These are phyloP conservation scores for Flagelloscypha sp. DNA, from an alignment of 768 basidiomycete species.

Conservation along the genomic window DNA sequence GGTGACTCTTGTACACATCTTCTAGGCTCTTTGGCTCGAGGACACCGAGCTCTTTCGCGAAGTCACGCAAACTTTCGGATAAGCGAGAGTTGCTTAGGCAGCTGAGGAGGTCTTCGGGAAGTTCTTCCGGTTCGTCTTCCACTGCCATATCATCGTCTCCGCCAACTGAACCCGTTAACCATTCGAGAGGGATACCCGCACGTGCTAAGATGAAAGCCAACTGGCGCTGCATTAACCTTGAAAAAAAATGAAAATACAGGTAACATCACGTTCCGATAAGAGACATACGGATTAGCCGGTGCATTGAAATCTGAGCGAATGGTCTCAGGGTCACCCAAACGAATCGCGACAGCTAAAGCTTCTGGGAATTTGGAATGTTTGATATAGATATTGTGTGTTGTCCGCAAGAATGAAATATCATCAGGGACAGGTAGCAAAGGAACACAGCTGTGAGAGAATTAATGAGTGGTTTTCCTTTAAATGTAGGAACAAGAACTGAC, in stretches of 20 bases:
- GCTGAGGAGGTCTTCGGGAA: constrained; percentile 75
- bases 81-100: constrained; percentile 83
- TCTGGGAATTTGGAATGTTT: constrained; percentile 85
- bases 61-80: constrained; percentile 77
- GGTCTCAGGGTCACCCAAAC: constrained; percentile 71
- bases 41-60: constrained; percentile 91
- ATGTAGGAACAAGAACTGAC: constrained; percentile 32
- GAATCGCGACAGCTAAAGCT: constrained; percentile 79
- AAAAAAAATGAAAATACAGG: constrained; percentile 1
- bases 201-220: constrained; percentile 91
- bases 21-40: constrained; percentile 85
- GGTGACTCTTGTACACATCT: constrained; percentile 95
- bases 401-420: constrained; percentile 79
- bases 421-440: constrained; percentile 88
- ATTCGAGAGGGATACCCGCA: constrained; percentile 83
- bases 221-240: constrained; percentile 86
- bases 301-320: constrained; percentile 84
- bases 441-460: constrained; percentile 53
- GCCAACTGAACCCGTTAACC: constrained; percentile 57
- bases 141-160: constrained; percentile 47
- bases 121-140: constrained; percentile 39
- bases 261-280: background rate
- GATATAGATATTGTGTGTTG: constrained; percentile 84
- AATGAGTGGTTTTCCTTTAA: constrained; percentile 5
- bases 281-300: constrained; percentile 75